Conservation (phyloP, 2,329 filamentous ascomycete species). For the Talaromyces islandicus region DNA sequence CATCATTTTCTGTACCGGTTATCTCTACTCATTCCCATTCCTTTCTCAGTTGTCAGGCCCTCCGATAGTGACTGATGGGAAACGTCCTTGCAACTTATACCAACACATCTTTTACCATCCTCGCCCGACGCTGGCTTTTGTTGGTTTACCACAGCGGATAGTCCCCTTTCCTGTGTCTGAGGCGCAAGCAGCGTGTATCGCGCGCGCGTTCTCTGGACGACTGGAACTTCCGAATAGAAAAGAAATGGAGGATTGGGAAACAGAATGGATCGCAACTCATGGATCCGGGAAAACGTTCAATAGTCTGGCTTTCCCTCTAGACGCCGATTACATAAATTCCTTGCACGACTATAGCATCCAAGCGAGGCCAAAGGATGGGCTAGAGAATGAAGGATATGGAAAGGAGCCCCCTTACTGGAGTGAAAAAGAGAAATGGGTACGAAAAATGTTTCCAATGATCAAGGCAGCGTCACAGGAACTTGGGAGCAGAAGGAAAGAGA, state of each 20-base stretch:
- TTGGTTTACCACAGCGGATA: slow-evolving; percentile 68
- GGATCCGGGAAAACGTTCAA: slow-evolving; percentile 51
- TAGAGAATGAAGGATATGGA: slow-evolving; percentile 44
- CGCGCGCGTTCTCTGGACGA: slow-evolving; percentile 68
- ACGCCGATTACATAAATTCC: slow-evolving; percentile 40
- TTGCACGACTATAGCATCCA: slow-evolving; percentile 36
- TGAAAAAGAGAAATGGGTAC: background rate
- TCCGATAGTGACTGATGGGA: slow-evolving; percentile 58
- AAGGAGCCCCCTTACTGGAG: slow-evolving; percentile 40
- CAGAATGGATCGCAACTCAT: slow-evolving; percentile 30
- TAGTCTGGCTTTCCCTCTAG: slow-evolving; percentile 44
- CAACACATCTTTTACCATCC: slow-evolving; percentile 71
- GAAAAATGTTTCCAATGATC: background rate
- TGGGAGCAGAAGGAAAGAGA: background rate
- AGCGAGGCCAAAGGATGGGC: slow-evolving; percentile 17
- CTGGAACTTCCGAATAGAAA: slow-evolving; percentile 56
- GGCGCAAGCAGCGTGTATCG: slow-evolving; percentile 69
- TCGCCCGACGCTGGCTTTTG: slow-evolving; percentile 72
- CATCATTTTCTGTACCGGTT: slow-evolving; percentile 83
- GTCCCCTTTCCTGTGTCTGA: slow-evolving; percentile 80
- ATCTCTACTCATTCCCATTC: slow-evolving; percentile 80
- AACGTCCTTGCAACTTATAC: slow-evolving; percentile 66
- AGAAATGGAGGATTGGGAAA: slow-evolving; percentile 68
- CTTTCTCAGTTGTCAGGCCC: slow-evolving; percentile 41
- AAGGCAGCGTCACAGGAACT: background rate